Conservation (phyloP, 345 rosid genomes). For the Arabidopsis thaliana region DNA sequence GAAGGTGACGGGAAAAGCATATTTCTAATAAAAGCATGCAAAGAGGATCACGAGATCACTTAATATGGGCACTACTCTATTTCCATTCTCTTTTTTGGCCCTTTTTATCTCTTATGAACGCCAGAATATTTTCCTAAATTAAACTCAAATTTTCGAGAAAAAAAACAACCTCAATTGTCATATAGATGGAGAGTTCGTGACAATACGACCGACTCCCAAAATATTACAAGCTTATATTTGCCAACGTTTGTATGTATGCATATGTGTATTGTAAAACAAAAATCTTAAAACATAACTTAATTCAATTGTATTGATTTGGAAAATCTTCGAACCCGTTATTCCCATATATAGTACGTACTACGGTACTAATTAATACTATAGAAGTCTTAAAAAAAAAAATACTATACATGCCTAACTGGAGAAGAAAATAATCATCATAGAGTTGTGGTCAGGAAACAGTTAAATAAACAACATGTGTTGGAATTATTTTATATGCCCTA, state of each 20-base stretch:
- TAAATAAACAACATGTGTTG: slow-evolving; percentile 2
- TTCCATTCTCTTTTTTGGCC: slow-evolving; percentile 1
- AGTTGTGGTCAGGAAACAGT: slow-evolving; percentile 21
- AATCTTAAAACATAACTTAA: background rate
- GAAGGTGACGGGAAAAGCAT: slow-evolving; percentile 49
- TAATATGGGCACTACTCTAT: slow-evolving; percentile 43
- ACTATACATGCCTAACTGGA: slow-evolving; percentile 26
- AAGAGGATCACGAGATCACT: slow-evolving; percentile 49
- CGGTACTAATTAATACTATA: background rate
- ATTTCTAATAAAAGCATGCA: slow-evolving; percentile 48
- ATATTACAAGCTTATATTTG: background rate
- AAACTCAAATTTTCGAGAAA: slow-evolving; percentile 4
- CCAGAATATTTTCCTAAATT: slow-evolving; percentile 17
- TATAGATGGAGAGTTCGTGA: slow-evolving; percentile 1
- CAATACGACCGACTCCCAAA: background rate
- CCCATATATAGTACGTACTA: slow-evolving; percentile 5
- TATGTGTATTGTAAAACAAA: slow-evolving; percentile 11
- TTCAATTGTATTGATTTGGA: background rate
- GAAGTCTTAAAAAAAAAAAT: background rate
- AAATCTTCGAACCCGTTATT: slow-evolving; percentile 14
- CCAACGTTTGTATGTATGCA: background rate
- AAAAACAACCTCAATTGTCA: background rate
- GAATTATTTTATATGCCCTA: slow-evolving; percentile 27
- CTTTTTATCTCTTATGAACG: slow-evolving; percentile 10
- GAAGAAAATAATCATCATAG: slow-evolving; percentile 20